Base-by-base conservation (phyloP, 2,329 filamentous ascomycete genomes). In the Bimuria novae-zelandiae region DNA sequence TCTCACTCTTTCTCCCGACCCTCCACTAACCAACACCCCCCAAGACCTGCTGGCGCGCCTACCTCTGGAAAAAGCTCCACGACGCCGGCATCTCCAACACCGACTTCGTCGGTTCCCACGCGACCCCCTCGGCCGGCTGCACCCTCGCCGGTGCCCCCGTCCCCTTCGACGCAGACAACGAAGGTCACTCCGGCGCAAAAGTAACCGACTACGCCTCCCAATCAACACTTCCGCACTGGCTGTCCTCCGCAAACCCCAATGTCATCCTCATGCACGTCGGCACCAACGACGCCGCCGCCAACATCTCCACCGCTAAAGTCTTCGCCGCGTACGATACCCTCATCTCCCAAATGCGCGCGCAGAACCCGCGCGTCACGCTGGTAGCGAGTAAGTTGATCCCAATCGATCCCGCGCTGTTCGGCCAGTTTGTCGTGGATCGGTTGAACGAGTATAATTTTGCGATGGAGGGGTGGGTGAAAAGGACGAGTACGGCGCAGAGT, bases 261-360 rank as follows among this genome's bases (percentile, higher is more conserved):
- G 65, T 79, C n/a, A 71, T 79, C 39, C 66, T 78, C 64, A 77
- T 79, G 76, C 75, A 79, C 55, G 64, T 80, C 1, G 76, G 75
- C 4, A 76, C 75, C 11, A 77, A 78, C 65, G 77, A 79, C 54
- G 68, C 74, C 62, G 65, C 68, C 21, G 69, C 68, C 46, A 66
- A 71, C 44, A 66, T 65, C 21, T 52, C 70, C 1, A 54, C 52
- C 0, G 54, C 56, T n/a, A 67, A 72, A 8, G 75, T 76, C 16
- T 51, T 76, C 21, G 60, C 57, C 3, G 73, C 76, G 1, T 78
- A 74, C 54, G 64, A 68, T 8, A 71, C 62, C 4, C 56, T 80
- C 19, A 63, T 79, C 1, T 65, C 63, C 2, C 71, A 78, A 55
- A 80, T 80, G 76, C 62, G 77, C 16, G 68, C 60, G 1, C 73